These are phyloP conservation scores for Trichoderma erinaceum DNA, from an alignment of 495 filamentous ascomycete species.

Conservation along the genomic window DNA sequence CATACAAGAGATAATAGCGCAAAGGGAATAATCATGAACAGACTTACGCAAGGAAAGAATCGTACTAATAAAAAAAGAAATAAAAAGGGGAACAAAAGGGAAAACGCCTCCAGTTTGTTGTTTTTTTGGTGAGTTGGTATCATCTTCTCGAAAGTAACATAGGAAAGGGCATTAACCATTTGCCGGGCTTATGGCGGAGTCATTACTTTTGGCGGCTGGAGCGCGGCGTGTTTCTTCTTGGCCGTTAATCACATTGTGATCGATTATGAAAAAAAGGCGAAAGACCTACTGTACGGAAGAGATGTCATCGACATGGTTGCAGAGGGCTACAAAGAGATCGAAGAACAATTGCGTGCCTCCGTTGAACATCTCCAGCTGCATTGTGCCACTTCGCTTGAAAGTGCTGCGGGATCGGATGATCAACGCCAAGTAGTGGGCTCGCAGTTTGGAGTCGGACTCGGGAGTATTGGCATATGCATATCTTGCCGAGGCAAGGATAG, in stretches of 20 bases:
- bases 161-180: not conserved
- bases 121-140: not conserved
- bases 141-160: not conserved
- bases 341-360: constrained; percentile 80
- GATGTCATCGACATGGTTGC: constrained; percentile 75
- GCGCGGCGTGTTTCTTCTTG: constrained; percentile 32
- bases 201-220: constrained; percentile 31
- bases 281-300: constrained; percentile 40
- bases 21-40: not conserved
- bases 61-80: too few relatives aligned
- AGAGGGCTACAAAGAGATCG: constrained; percentile 87
- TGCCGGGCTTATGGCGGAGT: not conserved
- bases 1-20: not conserved
- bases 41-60: not conserved
- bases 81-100: too few relatives aligned
- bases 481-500: constrained; percentile 74
- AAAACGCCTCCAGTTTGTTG: not conserved
- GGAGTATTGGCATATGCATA: constrained; percentile 87
- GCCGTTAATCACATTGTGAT: not conserved
- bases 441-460: constrained; percentile 77
- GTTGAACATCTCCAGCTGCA: constrained; percentile 89
- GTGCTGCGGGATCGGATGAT: constrained; percentile 79
- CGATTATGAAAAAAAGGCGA: not conserved
- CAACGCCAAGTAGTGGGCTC: constrained; percentile 86
- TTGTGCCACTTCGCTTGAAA: constrained; percentile 92